Evolutionary conservation across 2,329 filamentous ascomycete genomes (phyloP), one percentile per base, ranked within the genome.

Genomic region (Capronia coronata): DNA sequence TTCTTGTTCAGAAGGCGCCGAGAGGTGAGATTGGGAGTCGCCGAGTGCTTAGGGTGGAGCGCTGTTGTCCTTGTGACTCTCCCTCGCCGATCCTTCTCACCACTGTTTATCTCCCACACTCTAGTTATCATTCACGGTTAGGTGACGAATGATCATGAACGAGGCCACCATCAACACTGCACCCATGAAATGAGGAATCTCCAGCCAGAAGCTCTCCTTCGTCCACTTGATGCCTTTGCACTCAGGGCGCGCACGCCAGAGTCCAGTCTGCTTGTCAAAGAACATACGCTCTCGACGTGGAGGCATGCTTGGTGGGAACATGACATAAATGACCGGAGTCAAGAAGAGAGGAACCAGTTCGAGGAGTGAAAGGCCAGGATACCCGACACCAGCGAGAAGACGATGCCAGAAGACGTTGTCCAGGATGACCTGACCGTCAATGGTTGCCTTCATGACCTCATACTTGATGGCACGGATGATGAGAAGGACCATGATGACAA

Each of bases 271-370:
- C 11, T 44, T 8, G 16, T 54, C 46, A 6, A 43, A 35, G 11
- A 45, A 21, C 54, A 56, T 54, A 25, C 44, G 46, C 13, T 51
- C 48, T 19, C 54, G 54, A 22, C 54, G 48, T 2, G 35, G 29
- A 23, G 54, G 54, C 54, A 56, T 55, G 4, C 40, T 52, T 30
- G 56, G 56, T 45, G 56, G 56, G 25, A 50, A 54, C 22, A 56
- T 50, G 41, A 42, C 40, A 41, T 58, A 58, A 18, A 49, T 11
- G 16, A 56, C 29, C 4, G 56, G 56, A 9, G 48, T 52, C 14
- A 58, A 38, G 27, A 52, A 48, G 14, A 53, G 35, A 29, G 48
- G 54, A 8, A 48, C 37, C 13, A 38, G 32, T 19, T 54, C 50
- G 25, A 56, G 43, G 19, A 56, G 25, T 6, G n/a, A 22, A 11